These are phyloP conservation scores for Lunularia cruciata DNA, from an alignment of 225 moss, liverwort and hornwort species.

Conservation along the genomic window DNA sequence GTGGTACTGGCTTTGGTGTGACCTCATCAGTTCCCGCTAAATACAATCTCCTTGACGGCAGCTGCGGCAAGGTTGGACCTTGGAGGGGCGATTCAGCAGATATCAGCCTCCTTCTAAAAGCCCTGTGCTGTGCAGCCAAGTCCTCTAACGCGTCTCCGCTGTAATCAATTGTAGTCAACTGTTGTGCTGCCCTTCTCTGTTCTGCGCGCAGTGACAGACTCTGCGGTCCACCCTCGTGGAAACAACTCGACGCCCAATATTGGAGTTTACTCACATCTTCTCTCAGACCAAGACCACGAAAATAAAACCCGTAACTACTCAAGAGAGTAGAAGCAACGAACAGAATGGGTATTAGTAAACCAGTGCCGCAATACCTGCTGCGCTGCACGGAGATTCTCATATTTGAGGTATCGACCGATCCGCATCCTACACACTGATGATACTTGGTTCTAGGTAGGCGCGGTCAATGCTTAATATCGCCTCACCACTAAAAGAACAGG, in stretches of 20 bases:
- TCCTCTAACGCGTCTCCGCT: neutral
- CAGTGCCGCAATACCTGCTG: constrained; percentile 29
- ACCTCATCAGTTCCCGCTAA: neutral
- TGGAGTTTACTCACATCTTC: neutral
- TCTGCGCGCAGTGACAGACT: neutral
- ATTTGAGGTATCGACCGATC: constrained; percentile 22
- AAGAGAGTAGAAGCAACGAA: constrained; percentile 16
- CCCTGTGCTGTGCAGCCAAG: neutral
- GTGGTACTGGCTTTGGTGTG: constrained; percentile 5
- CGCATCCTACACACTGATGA: constrained; percentile 24
- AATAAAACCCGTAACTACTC: constrained; percentile 11
- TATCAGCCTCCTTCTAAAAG: neutral
- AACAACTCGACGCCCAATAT: neutral
- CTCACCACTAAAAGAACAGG: constrained; percentile 7
- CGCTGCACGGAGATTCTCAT: constrained; percentile 29
- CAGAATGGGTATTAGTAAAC: constrained; percentile 17
- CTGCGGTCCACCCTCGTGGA: neutral
- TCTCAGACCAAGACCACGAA: neutral
- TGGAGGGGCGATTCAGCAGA: neutral
- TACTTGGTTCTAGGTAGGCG: neutral
- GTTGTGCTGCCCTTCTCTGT: neutral
- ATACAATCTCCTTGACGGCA: constrained; percentile 9
- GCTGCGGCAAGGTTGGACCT: neutral
- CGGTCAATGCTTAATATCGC: neutral
- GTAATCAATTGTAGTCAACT: neutral